Conservation (phyloP, 148 eudicot species). For the Cornus controversa region DNA sequence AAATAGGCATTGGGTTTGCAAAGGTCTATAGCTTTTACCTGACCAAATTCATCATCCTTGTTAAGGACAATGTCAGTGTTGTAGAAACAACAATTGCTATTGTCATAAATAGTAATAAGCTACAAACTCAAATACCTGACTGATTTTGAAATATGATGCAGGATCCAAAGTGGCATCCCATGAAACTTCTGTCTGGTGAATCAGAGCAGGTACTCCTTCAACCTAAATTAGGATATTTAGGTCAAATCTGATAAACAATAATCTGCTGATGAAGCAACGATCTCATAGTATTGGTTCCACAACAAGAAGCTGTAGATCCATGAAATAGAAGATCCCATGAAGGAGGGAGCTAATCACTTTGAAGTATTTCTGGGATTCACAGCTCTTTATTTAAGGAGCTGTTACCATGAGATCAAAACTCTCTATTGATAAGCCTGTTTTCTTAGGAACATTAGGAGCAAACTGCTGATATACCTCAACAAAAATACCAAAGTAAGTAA, state of each 20-base stretch:
- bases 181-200: conserved; percentile 90
- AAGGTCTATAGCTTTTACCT: conserved; percentile 3
- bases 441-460: not conserved
- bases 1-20: not conserved
- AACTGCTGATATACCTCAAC: conserved; percentile 62
- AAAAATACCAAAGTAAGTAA: conserved; percentile 87
- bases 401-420: conserved; percentile 1
- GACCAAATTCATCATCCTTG: not conserved
- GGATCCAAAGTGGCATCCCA: conserved; percentile 89
- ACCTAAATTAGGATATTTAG: conserved; percentile 48
- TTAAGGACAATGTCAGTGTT: not conserved
- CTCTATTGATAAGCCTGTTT: not conserved
- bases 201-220: conserved; percentile 90
- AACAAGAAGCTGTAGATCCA: not conserved
- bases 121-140: conserved; percentile 57
- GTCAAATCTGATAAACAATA: not conserved
- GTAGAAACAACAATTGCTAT: not conserved
- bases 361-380: no score
- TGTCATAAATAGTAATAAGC: not conserved
- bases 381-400: not conserved
- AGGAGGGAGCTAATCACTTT: no score
- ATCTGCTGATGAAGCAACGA: conserved; percentile 2
- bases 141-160: conserved; percentile 71
- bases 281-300: not conserved
- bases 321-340: no score